Base-by-base conservation (phyloP, 331 rosid species). In the Ulmus americana region DNA sequence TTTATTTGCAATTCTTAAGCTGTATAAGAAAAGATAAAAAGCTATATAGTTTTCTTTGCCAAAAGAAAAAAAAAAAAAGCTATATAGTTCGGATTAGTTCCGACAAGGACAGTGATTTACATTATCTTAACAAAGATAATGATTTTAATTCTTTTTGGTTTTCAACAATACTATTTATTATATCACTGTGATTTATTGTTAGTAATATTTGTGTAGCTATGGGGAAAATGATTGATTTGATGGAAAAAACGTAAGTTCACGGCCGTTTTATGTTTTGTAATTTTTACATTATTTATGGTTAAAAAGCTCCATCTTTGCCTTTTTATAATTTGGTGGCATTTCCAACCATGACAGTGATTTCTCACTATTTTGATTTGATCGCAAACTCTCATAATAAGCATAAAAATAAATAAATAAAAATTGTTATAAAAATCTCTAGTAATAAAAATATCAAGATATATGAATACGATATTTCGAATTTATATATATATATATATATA, bases 311-410 rank as follows among this genome's bases (percentile, higher is more conserved):
- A n/a, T 1, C 39, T 5, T 51, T 15, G 39, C 15, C 57, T 65
- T 65, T 65, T 41, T 18, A 20, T 40, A 14, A 11, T 39, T 49
- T 49, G 57, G 59, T 64, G 49, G 59, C 45, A 38, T 64, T 64
- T 64, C 69, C 7, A 52, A 65, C 42, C 13, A 49, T 65, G 70
- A 65, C 35, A 41, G 16, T 51, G 70, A 65, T 65, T 6, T 51
- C 48, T 47, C 8, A 52, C 60, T 40, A 5, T 18, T 51, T 53
- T 51, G 61, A 40, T 51, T 41, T 10, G 65, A 61, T 44, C 10
- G 28, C 0, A 61, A 28, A 44, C 49, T 18, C 39, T 16, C 1
- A 18, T 5, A 15, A 10, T 13, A 50, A 5, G 3, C 20, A 50
- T 10, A 6, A 50, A 50, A 12, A 12, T 2, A 50, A n/a, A 50